phyloP scores from a whole-genome alignment of 2,329 filamentous ascomycete genomes.

The Teratosphaeria viscida region DNA sequence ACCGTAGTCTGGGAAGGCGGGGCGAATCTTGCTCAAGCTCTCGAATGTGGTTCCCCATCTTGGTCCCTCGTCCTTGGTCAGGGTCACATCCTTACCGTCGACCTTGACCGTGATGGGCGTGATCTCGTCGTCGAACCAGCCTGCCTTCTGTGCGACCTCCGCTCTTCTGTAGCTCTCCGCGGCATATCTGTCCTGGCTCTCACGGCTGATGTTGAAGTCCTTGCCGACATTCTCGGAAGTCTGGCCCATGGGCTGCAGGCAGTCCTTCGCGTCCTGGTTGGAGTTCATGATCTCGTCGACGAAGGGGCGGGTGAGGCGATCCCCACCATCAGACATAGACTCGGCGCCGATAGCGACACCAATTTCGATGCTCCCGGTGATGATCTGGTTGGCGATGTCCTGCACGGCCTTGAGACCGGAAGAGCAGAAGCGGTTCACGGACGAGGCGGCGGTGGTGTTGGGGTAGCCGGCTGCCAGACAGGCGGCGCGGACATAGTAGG shows the following conservation, averaged over 20 bases:
- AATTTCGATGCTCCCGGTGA: constrained; percentile 67
- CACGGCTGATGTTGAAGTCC: constrained; percentile 76
- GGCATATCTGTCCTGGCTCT: constrained; percentile 74
- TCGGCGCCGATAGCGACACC: constrained; percentile 85
- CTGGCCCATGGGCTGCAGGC: constrained; percentile 94
- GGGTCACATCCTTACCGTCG: constrained; percentile 63
- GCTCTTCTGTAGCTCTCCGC: constrained; percentile 80
- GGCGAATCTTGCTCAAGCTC: constrained; percentile 69
- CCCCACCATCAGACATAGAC: constrained; percentile 68
- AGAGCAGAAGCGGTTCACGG: constrained; percentile 93
- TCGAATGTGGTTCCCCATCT: constrained; percentile 83
- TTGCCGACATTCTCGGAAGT: constrained; percentile 91
- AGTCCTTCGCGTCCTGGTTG: constrained; percentile 71
- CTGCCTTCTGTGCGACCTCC: constrained; percentile 80
- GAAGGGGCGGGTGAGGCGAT: constrained; percentile 61
- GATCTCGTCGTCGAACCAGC: constrained; percentile 91
- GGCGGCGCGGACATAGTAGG: constrained; percentile 85
- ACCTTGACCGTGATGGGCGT: constrained; percentile 72
- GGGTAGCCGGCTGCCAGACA: constrained; percentile 87
- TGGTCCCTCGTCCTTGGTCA: constrained; percentile 83
- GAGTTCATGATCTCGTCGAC: constrained; percentile 60
- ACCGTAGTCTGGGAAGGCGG: constrained; percentile 85
- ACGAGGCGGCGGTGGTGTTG: constrained; percentile 71
- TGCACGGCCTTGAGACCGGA: constrained; percentile 92
- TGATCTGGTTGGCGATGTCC: constrained; percentile 85